Evolutionary conservation across 192 early-diverging fungal genomes (phyloP).

Genomic region (Tieghemiomyces parasiticus): DNA sequence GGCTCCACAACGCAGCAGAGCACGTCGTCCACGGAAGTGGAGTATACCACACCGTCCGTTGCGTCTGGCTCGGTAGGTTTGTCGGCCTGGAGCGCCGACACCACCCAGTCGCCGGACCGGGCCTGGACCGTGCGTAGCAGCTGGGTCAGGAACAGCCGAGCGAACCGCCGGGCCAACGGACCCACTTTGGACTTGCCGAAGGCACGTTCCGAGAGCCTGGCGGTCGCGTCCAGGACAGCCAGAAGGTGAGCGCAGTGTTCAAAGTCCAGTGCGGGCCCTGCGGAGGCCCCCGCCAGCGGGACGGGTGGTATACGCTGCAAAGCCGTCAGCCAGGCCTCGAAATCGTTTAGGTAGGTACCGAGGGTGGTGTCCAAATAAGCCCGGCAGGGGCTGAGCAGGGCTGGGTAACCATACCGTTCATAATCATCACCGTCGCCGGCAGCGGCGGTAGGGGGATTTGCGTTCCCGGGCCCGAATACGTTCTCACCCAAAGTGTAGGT

Average conservation of each 20-base stretch:
- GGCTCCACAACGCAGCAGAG: constrained; percentile 9
- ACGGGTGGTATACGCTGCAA: background rate
- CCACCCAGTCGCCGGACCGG: background rate
- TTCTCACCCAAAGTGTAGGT: background rate
- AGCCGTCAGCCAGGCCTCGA: background rate
- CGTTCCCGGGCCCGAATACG: background rate
- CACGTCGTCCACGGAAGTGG: constrained; percentile 5
- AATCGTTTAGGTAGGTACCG: background rate
- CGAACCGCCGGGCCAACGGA: background rate
- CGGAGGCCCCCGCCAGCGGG: background rate
- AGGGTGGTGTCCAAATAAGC: background rate
- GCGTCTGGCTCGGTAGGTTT: background rate
- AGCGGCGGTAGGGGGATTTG: background rate
- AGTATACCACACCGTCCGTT: background rate
- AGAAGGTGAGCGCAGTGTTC: background rate
- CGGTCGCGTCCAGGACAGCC: background rate
- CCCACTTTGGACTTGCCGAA: background rate
- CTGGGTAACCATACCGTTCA: background rate
- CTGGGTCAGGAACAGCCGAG: background rate
- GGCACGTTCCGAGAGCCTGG: background rate
- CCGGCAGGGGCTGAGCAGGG: background rate
- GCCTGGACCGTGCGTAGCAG: background rate
- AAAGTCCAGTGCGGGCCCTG: background rate
- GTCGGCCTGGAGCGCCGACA: background rate
- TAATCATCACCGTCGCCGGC: too few species aligned